These are phyloP conservation scores for Paramecium primaurelia DNA, from an alignment of 73 alveolate genomes.

Conservation along the genomic window DNA sequence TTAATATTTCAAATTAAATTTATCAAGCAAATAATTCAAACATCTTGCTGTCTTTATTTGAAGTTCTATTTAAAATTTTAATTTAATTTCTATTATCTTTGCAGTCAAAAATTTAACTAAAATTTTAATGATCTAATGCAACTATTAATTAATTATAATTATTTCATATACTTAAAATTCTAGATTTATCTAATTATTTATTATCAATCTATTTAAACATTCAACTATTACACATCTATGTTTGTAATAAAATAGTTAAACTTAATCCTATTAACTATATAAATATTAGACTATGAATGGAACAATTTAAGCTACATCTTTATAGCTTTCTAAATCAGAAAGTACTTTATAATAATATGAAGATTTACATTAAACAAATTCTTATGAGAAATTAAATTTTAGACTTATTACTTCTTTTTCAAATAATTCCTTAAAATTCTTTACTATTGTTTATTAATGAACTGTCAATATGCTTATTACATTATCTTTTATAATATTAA, in stretches of 20 bases:
- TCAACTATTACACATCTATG: background rate
- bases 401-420: slow-evolving; percentile 23
- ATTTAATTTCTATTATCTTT: background rate
- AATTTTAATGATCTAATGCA: background rate
- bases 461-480: background rate
- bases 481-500: background rate
- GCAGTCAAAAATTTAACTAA: background rate
- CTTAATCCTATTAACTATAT: background rate
- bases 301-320: background rate
- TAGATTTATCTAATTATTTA: background rate
- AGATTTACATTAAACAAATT: background rate
- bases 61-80: background rate
- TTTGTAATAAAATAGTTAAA: background rate
- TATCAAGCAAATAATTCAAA: background rate
- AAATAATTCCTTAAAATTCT: background rate
- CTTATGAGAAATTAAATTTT: background rate
- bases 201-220: background rate
- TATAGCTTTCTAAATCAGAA: background rate
- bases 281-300: background rate
- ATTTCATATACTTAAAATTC: background rate
- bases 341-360: background rate
- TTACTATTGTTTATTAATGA: background rate
- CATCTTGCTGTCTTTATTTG: background rate
- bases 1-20: background rate
- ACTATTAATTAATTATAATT: background rate